Percentiles rank a stretch among this genome's conserved stretches.
phyloP scores from a whole-genome alignment of 768 basidiomycete species.

The Cyclocybe aegerita region DNA sequence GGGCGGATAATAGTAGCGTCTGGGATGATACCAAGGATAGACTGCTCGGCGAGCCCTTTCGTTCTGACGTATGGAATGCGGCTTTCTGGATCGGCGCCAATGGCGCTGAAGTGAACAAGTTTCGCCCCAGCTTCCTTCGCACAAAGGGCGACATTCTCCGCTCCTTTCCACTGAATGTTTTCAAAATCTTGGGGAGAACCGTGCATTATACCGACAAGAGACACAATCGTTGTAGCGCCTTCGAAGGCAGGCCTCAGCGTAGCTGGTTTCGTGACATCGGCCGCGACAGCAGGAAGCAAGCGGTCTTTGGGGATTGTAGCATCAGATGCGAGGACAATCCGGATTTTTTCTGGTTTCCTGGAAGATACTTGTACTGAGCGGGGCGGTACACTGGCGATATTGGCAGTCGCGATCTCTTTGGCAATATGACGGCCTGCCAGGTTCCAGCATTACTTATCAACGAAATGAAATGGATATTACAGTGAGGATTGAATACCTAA shows the following conservation, averaged over 20 bases:
- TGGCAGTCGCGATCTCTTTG: slow-evolving; percentile 40
- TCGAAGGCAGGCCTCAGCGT: slow-evolving; percentile 50
- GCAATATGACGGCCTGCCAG: slow-evolving; percentile 58
- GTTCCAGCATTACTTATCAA: not conserved
- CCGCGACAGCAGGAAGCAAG: slow-evolving; percentile 40
- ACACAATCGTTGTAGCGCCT: slow-evolving; percentile 58
- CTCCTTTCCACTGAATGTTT: slow-evolving; percentile 61
- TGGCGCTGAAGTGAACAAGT: slow-evolving; percentile 68
- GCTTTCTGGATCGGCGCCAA: slow-evolving; percentile 66
- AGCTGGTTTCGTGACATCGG: slow-evolving; percentile 55
- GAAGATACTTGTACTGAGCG: slow-evolving; percentile 60
- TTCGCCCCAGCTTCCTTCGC: slow-evolving; percentile 54
- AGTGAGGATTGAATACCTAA: slow-evolving; percentile 39
- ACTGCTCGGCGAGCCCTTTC: slow-evolving; percentile 61
- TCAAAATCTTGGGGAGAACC: slow-evolving; percentile 59
- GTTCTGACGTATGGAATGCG: slow-evolving; percentile 59
- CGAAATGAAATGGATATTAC: not conserved
- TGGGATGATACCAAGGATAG: slow-evolving; percentile 44
- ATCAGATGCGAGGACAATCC: slow-evolving; percentile 28
- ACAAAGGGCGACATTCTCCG: slow-evolving; percentile 60
- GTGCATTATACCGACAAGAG: slow-evolving; percentile 68
- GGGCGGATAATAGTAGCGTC: slow-evolving; percentile 67
- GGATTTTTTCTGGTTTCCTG: slow-evolving; percentile 47
- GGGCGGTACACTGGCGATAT: slow-evolving; percentile 18
- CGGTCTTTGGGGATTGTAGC: slow-evolving; percentile 26